These are phyloP conservation scores for Acer campestre DNA, from an alignment of 345 rosid genomes.

Conservation along the genomic window DNA sequence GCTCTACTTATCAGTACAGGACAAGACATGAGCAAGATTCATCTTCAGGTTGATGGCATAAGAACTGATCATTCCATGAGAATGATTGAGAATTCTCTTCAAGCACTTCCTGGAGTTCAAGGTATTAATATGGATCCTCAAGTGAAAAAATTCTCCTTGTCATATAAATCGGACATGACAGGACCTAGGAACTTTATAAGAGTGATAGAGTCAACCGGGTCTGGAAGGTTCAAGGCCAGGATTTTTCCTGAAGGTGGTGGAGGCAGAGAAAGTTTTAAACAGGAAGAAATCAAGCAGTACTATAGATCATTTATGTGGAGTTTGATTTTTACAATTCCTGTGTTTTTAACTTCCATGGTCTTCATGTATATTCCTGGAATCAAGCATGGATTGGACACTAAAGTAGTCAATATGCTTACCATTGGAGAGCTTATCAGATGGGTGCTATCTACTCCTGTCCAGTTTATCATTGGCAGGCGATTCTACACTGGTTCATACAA, in stretches of 20 bases:
- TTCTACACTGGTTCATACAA: slow-evolving; percentile 80
- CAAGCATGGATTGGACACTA: slow-evolving; percentile 55
- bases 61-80: slow-evolving; percentile 50
- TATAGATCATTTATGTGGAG: slow-evolving; percentile 49
- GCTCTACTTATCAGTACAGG: slow-evolving; percentile 74
- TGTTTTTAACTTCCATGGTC: slow-evolving; percentile 80
- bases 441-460: slow-evolving; percentile 79
- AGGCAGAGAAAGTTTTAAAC: slow-evolving; percentile 59
- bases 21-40: slow-evolving; percentile 67
- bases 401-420: slow-evolving; percentile 76
- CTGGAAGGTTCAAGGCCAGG: slow-evolving; percentile 62
- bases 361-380: slow-evolving; percentile 80
- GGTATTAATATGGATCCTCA: slow-evolving; percentile 32
- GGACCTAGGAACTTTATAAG: slow-evolving; percentile 78
- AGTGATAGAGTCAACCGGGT: slow-evolving; percentile 82
- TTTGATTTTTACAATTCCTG: slow-evolving; percentile 81
- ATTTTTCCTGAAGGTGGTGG: slow-evolving; percentile 67
- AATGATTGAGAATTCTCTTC: slow-evolving; percentile 62
- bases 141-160: slow-evolving; percentile 49
- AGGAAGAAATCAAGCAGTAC: slow-evolving; percentile 68
- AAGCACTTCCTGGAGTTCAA: slow-evolving; percentile 87
- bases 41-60: slow-evolving; percentile 72
- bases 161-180: slow-evolving; percentile 71
- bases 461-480: slow-evolving; percentile 80
- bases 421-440: slow-evolving; percentile 71